phyloP scores from a whole-genome alignment of 2,329 filamentous ascomycete genomes.

The Dactylellina parvicollis region DNA sequence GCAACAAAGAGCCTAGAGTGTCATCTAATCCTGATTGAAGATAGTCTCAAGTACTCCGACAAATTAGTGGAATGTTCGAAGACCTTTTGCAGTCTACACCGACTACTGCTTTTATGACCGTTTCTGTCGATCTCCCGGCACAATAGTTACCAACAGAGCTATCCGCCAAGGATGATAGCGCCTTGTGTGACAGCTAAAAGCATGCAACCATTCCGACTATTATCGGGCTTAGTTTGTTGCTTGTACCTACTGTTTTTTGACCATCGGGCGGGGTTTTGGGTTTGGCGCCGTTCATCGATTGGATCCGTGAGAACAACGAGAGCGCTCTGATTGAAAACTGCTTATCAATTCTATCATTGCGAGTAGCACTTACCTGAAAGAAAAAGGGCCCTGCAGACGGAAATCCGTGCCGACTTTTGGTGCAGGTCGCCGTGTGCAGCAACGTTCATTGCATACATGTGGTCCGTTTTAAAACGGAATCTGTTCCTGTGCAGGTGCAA shows the following conservation, averaged over 20 bases:
- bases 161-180: slow-evolving; percentile 6
- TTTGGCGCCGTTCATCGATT: slow-evolving; percentile 3
- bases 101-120: not conserved
- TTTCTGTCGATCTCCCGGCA: slow-evolving; percentile 19
- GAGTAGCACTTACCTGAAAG: not conserved
- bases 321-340: not conserved
- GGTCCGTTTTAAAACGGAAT: not conserved
- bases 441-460: not conserved
- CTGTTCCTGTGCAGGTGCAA: not conserved
- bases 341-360: not conserved
- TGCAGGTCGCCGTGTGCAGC: not conserved
- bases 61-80: too few relatives aligned
- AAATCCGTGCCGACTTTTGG: too few relatives aligned
- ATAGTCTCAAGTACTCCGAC: too few relatives aligned
- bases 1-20: too few relatives aligned
- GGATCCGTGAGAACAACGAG: too few relatives aligned
- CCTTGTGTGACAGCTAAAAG: slow-evolving; percentile 13
- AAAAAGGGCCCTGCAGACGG: not conserved
- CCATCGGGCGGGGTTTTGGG: not conserved
- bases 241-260: slow-evolving; percentile 18
- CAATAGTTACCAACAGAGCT: not conserved
- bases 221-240: not conserved
- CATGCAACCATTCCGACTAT: slow-evolving; percentile 1
- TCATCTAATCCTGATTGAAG: too few relatives aligned
- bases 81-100: not conserved